Conservation (phyloP, 768 basidiomycete genomes). For the Tephrocybe sp. region DNA sequence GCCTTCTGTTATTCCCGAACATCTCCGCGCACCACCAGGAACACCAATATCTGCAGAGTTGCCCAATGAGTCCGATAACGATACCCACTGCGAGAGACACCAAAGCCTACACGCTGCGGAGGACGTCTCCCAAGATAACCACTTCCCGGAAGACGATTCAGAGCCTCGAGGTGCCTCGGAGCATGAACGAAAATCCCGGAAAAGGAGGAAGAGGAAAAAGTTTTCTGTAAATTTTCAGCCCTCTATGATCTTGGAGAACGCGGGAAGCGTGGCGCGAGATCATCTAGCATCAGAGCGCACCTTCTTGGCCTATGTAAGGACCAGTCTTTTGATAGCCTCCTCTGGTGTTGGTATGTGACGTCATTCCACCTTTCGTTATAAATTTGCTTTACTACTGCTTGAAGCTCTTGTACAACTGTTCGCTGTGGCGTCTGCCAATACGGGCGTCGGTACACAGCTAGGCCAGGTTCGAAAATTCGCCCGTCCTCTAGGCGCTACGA, state of each 20-base stretch:
- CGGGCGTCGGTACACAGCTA: constrained; percentile 7
- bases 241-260: constrained; percentile 42
- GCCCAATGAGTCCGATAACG: background rate
- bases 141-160: background rate
- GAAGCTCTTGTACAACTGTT: constrained; percentile 59
- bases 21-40: constrained; percentile 13
- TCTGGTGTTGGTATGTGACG: constrained; percentile 54
- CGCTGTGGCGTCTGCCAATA: constrained; percentile 28
- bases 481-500: constrained; percentile 50
- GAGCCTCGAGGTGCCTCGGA: background rate
- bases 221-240: constrained; percentile 6
- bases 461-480: constrained; percentile 33
- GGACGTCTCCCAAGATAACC: background rate
- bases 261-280: constrained; percentile 61
- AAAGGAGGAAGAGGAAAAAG: background rate
- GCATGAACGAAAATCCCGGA: constrained; percentile 7
- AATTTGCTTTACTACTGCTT: background rate
- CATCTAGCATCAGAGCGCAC: constrained; percentile 64
- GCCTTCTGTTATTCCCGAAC: constrained; percentile 9
- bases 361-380: background rate
- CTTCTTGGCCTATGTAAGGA: constrained; percentile 63
- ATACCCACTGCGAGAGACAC: background rate
- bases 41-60: constrained; percentile 11
- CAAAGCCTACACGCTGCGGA: background rate
- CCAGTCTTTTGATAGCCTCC: constrained; percentile 56